Conservation (phyloP, 75 land plant species). For the Cryptomeria japonica region DNA sequence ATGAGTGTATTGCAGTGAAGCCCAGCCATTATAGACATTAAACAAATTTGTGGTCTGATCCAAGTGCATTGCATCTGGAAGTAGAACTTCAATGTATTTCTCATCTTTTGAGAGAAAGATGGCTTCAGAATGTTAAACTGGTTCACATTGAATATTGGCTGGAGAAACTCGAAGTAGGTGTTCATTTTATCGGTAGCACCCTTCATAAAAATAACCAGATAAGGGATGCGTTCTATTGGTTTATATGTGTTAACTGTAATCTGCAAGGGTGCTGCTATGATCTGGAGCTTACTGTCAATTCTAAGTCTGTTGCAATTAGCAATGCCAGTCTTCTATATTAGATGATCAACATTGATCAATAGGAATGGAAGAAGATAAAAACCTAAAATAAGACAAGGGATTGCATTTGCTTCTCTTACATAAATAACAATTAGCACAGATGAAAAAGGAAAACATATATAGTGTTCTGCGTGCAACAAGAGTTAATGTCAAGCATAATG, state of each 20-base stretch:
- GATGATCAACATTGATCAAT: constrained; percentile 8
- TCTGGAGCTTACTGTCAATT: constrained; percentile 88
- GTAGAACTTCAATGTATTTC: constrained; percentile 32
- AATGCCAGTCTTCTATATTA: constrained; percentile 84
- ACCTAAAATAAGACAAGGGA: too few relatives aligned
- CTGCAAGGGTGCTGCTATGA: constrained; percentile 83
- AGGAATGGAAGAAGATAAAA: too few relatives aligned
- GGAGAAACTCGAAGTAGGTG: constrained; percentile 69
- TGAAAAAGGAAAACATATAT: too few relatives aligned
- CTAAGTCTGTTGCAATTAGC: constrained; percentile 87
- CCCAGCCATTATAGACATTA: too few relatives aligned
- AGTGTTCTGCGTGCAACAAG: too few relatives aligned
- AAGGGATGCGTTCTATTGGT: constrained; percentile 93
- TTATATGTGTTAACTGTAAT: constrained; percentile 78
- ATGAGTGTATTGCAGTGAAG: too few relatives aligned
- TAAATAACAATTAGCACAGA: too few relatives aligned
- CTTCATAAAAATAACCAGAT: constrained; percentile 76
- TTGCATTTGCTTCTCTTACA: too few relatives aligned
- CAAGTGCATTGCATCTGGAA: too few relatives aligned
- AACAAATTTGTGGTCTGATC: too few relatives aligned
- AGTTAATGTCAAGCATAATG: too few relatives aligned
- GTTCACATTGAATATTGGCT: constrained; percentile 85
- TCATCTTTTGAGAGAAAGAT: constrained; percentile 58
- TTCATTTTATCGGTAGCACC: constrained; percentile 56
- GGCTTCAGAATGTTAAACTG: constrained; percentile 65